These are phyloP conservation scores for Acanthamoeba royreba DNA, from an alignment of 208 protist genomes.

Conservation along the genomic window DNA sequence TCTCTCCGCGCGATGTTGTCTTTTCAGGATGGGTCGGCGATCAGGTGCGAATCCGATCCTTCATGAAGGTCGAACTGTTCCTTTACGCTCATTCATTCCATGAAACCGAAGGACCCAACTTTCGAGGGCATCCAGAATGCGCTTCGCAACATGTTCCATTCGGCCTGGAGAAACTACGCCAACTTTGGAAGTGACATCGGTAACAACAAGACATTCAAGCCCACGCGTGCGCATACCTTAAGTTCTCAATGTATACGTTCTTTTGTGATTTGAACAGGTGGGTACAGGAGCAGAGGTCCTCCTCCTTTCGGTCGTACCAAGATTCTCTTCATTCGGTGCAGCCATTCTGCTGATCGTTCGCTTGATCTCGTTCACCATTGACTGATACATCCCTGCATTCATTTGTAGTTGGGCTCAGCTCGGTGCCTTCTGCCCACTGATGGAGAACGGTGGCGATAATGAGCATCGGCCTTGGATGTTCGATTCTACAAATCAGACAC, in stretches of 20 bases:
- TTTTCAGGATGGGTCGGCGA: constrained; percentile 57
- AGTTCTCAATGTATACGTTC: neutral
- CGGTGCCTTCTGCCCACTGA: constrained; percentile 42
- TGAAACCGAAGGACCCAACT: neutral
- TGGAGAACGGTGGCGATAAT: constrained; percentile 60
- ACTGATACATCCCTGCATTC: no score
- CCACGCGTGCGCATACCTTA: neutral
- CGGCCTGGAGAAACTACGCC: constrained; percentile 52
- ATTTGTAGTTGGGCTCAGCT: constrained; percentile 53
- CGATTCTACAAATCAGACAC: constrained; percentile 12
- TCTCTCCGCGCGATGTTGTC: constrained; percentile 39
- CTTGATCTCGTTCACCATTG: neutral
- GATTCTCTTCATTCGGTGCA: constrained; percentile 10
- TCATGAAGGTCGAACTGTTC: neutral
- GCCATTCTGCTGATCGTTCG: neutral
- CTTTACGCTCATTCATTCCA: no score
- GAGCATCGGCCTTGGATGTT: constrained; percentile 50
- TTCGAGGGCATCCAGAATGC: constrained; percentile 50
- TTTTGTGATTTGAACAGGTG: neutral
- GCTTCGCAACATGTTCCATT: constrained; percentile 50
- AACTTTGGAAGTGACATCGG: constrained; percentile 54
- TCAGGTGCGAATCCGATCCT: neutral
- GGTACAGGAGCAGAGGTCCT: neutral
- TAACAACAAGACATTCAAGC: neutral
- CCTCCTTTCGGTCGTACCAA: neutral